Evolutionary conservation across 2,329 filamentous ascomycete species (phyloP), one percentile per base, ranked within the genome.

Genomic region (Xylaria hypoxylon): DNA sequence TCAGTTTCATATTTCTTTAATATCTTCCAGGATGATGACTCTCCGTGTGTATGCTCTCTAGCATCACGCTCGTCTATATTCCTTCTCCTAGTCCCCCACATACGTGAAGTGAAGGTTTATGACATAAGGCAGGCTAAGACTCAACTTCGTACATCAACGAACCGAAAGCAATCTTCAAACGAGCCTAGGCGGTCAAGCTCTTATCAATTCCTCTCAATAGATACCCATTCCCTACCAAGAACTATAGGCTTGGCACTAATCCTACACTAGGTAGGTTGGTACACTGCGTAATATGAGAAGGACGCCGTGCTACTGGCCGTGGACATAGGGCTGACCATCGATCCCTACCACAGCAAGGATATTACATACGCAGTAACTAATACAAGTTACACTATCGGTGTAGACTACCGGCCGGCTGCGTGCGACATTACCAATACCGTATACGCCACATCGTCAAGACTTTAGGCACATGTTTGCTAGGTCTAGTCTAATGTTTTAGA

Each of bases 201-300:
- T 24, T 31, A 31, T 53, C n/a, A 1, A 45, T 45, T 22, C 22
- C 22, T 13, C n/a, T 59, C 24, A 28, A 42, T 31, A 52, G 33
- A 24, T 57, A 6, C n/a, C 45, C 55, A 51, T 38, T 35, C 53
- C 10, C 22, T 31, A 33, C 31, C 13, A 15, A 45, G 50, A 52
- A 60, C 55, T 35, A 67, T 44, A 45, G 40, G 60, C 59, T 62
- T 66, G 59, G 59, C 59, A 22, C 24, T 2, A 11, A 51, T 51
- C 53, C 64, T 55, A 42, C 45, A 62, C 57, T 65, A 65, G 33
- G n/a, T n/a, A n/a, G n/a, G n/a, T n/a, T n/a, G n/a, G n/a, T n/a
- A n/a, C n/a, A n/a, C n/a, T n/a, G n/a, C 24, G 6, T n/a, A 22
- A 35, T 63, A 11, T 47, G 10, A 55, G 38, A 17, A 22, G 28